Base-by-base conservation (phyloP, 306 rosid species). In the Fragaria nilgerrensis region DNA sequence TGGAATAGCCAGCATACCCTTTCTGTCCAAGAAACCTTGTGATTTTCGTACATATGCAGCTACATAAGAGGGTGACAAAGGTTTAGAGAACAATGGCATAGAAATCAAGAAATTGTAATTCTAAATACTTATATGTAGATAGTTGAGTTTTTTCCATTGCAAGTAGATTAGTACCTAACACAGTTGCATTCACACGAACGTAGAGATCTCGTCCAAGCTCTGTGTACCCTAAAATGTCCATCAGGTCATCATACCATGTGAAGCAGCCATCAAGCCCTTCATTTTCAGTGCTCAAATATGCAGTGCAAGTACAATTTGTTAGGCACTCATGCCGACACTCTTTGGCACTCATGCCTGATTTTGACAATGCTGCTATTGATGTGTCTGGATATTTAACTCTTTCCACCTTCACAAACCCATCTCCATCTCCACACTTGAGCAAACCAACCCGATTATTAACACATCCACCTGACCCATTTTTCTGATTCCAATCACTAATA, bases 401-500 rank as follows among this genome's bases (percentile, higher is more conserved):
- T 17, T 43, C 70, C 25, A 89, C 17, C 43, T 63, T 81, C 45
- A 72, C 58, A 22, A 90, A 90, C 56, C 92, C 93, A 48, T 88
- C 93, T 44, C 93, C 93, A 15, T 41, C 70, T 4, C 62, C 59
- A 64, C 96, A 92, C 15, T 73, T 17, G 0, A 72, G 69, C 5
- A 1, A 56, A 17, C 74, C 29, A 67, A 7, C 69, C 10, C 43
- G 65, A 23, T 70, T 86, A 59, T 87, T 89, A 34, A 82, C 77
- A 44, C 97, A 92, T 25, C 94, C 97, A 12, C 71, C 81, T 7
- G 89, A 79, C 25, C 82, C 81, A 32, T 85, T 84, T 47, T 75
- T 82, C 7, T 81, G 17, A 63, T 82, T 55, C 93, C 93, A 85
- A 19, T 80, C 53, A 6, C 5, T 67, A 0, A 74, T 34, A 3